Conservation (phyloP, 2,329 filamentous ascomycete genomes). For the Plectosphaerella plurivora region DNA sequence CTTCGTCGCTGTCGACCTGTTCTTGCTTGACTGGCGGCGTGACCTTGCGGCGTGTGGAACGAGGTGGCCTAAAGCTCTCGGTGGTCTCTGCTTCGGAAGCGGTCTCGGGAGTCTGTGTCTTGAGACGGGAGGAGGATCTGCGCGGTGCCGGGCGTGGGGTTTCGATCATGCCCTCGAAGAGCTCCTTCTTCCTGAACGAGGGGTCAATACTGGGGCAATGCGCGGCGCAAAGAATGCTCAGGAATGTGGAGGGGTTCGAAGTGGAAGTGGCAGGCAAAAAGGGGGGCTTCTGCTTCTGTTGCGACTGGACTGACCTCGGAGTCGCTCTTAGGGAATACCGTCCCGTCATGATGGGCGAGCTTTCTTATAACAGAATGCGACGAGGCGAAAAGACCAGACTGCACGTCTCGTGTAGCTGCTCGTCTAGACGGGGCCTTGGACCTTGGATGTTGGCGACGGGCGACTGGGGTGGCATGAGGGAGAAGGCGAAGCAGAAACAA, state of each 20-base stretch:
- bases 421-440: background rate
- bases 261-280: background rate
- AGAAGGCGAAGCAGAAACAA: background rate
- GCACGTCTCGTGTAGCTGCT: conserved; percentile 11
- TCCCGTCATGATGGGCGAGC: conserved; percentile 24
- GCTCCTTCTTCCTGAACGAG: conserved; percentile 50
- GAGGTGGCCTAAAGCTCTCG: conserved; percentile 2
- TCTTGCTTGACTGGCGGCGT: conserved; percentile 46
- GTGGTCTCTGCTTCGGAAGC: conserved; percentile 5
- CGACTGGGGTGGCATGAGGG: background rate
- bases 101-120: conserved; percentile 38
- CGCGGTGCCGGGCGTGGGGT: conserved; percentile 37
- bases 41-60: conserved; percentile 34
- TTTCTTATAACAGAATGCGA: background rate
- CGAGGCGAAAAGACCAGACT: background rate
- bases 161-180: conserved; percentile 58
- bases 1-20: conserved; percentile 37
- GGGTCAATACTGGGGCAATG: conserved; percentile 1
- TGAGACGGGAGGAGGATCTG: conserved; percentile 39
- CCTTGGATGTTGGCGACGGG: background rate
- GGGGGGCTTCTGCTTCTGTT: conserved; percentile 1
- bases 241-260: conserved; percentile 1
- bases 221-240: background rate
- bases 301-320: conserved; percentile 24
- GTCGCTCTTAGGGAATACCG: conserved; percentile 33